phyloP scores from a whole-genome alignment of 1,139 yeast genomes.

The Kazachstania sp. region DNA sequence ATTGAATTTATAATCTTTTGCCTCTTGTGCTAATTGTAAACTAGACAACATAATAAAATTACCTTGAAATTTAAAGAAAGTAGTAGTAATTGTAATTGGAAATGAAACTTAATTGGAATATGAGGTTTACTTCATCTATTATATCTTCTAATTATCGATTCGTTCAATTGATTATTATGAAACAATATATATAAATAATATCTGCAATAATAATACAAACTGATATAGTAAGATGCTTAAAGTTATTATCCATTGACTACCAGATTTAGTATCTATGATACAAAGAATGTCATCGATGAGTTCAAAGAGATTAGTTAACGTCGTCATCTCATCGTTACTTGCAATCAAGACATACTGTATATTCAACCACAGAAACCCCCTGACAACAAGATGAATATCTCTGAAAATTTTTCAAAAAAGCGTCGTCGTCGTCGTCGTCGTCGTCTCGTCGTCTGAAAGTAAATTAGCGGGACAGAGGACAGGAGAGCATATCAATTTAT shows the following conservation, averaged over 20 bases:
- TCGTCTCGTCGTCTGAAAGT: too few relatives aligned
- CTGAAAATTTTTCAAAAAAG: neutral
- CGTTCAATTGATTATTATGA: neutral
- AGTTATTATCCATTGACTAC: too few relatives aligned
- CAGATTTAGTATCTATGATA: too few relatives aligned
- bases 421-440: too few relatives aligned
- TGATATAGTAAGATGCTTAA: too few relatives aligned
- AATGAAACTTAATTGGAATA: too few relatives aligned
- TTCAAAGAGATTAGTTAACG: neutral
- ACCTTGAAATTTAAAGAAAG: neutral
- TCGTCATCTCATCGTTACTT: neutral
- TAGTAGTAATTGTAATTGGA: neutral
- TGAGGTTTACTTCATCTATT: neutral
- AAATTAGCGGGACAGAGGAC: too few relatives aligned
- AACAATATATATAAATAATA: too few relatives aligned
- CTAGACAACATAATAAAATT: slow-evolving; percentile 17
- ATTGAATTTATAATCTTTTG: slow-evolving; percentile 25
- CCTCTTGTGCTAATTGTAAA: slow-evolving; percentile 22
- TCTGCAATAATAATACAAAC: too few relatives aligned
- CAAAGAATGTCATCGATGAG: too few relatives aligned
- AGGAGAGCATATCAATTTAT: too few relatives aligned
- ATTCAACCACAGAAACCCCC: neutral
- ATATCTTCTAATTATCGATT: neutral
- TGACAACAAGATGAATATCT: neutral
- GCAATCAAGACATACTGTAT: neutral